Evolutionary conservation across 306 rosid genomes (phyloP).

Genomic region (Acacia acuminata): DNA sequence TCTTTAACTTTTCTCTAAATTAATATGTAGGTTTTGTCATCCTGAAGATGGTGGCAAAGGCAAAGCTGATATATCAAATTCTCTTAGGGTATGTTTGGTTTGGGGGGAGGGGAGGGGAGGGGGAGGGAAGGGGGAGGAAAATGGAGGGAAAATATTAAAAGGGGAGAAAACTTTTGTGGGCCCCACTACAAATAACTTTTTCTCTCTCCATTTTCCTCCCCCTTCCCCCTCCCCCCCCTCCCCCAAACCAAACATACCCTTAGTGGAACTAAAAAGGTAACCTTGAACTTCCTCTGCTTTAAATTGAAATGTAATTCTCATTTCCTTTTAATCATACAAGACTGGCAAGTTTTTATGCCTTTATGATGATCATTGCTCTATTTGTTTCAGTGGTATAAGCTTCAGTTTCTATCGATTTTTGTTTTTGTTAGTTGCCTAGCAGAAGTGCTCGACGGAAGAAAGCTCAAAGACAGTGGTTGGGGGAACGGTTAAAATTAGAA

Average conservation of each 20-base stretch:
- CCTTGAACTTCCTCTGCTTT: constrained; percentile 25
- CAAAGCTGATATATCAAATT: constrained; percentile 36
- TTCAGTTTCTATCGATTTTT: background rate
- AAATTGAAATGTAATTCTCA: constrained; percentile 12
- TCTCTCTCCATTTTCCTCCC: too few relatives aligned
- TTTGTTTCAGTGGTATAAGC: constrained; percentile 10
- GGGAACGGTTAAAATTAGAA: constrained; percentile 59
- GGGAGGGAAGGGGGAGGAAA: too few relatives aligned
- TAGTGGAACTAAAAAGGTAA: constrained; percentile 63
- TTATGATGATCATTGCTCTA: constrained; percentile 4
- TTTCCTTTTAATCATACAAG: constrained; percentile 1
- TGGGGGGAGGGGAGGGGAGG: too few relatives aligned
- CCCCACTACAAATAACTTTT: too few relatives aligned
- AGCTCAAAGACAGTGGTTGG: constrained; percentile 78
- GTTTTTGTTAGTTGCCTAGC: constrained; percentile 63
- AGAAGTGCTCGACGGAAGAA: constrained; percentile 92
- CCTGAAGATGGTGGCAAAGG: constrained; percentile 50
- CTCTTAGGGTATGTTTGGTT: too few relatives aligned
- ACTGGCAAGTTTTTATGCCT: background rate
- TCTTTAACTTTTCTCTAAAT: constrained; percentile 20
- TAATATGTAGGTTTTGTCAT: constrained; percentile 53
- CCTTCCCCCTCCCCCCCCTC: too few relatives aligned
- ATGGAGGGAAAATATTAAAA: too few relatives aligned
- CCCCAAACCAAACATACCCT: too few relatives aligned
- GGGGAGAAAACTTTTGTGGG: too few relatives aligned